A percentile compares a stretch with the other conserved stretches of the same genome.
phyloP scores from a whole-genome alignment of 495 filamentous ascomycete genomes.

The Baudoinia panamericana region DNA sequence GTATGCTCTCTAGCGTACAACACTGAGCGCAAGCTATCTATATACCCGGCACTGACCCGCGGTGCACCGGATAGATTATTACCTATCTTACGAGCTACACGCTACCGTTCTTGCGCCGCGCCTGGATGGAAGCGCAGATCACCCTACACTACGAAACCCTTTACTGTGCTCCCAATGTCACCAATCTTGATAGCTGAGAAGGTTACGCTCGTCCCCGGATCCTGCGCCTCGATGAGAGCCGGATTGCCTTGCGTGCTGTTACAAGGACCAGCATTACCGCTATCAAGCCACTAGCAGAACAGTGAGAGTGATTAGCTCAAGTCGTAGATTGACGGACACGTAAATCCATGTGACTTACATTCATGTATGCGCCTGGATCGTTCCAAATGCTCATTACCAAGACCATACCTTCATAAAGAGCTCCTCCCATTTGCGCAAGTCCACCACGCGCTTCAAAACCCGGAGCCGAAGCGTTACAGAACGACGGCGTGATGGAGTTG shows the following conservation, averaged over 20 bases:
- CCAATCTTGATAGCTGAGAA: constrained; percentile 29
- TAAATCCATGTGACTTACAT: too few relatives aligned
- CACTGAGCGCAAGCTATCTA: too few relatives aligned
- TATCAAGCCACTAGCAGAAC: constrained; percentile 59
- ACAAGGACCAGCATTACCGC: constrained; percentile 43
- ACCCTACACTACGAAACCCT: too few relatives aligned
- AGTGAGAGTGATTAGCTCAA: too few relatives aligned
- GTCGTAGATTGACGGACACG: too few relatives aligned
- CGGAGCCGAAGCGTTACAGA: constrained; percentile 4
- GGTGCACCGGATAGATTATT: too few relatives aligned
- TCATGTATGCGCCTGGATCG: constrained; percentile 45
- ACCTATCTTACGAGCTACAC: too few relatives aligned
- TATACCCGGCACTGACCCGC: too few relatives aligned
- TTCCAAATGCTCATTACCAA: constrained; percentile 54
- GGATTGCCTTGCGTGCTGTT: constrained; percentile 30
- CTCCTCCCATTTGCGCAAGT: constrained; percentile 25
- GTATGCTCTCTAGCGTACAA: too few relatives aligned
- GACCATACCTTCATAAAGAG: constrained; percentile 49
- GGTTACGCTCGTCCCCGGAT: constrained; percentile 21
- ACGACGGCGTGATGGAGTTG: constrained; percentile 15
- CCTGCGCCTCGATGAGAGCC: constrained; percentile 18
- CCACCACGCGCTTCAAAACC: constrained; percentile 20
- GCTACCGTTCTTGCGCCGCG: too few relatives aligned
- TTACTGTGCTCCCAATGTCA: constrained; percentile 27
- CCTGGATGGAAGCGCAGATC: too few relatives aligned